A percentile compares a stretch with the other conserved stretches of the same genome.
These are phyloP conservation scores for Solioccasus polychromus DNA, from an alignment of 768 basidiomycete genomes.

Conservation along the genomic window DNA sequence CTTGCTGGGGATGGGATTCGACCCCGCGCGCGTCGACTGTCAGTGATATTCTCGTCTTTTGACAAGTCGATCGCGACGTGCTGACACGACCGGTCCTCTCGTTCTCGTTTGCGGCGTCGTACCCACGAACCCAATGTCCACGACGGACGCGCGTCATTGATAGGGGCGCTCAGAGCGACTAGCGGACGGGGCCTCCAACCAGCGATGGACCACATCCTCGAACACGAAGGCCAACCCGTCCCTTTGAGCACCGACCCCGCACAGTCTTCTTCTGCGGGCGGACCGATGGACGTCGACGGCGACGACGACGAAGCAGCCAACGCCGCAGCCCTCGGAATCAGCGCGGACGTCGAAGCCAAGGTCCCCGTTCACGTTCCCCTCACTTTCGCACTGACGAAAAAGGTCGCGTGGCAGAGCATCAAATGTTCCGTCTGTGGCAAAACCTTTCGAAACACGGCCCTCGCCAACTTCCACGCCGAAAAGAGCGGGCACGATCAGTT, in stretches of 20 bases:
- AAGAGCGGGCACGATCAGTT: conserved; percentile 95
- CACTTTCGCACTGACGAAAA: neutral
- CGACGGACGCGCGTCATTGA: neutral
- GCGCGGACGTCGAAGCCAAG: conserved; percentile 59
- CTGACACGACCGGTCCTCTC: no score
- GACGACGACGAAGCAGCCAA: conserved; percentile 70
- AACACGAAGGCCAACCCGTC: conserved; percentile 72
- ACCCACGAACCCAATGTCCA: neutral
- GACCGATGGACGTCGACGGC: conserved; percentile 39
- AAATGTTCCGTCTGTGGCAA: conserved; percentile 84
- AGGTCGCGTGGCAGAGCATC: conserved; percentile 55
- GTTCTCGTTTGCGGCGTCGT: neutral
- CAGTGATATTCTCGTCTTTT: conserved; percentile 25
- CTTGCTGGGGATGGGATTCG: conserved; percentile 85
- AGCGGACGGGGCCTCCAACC: conserved; percentile 82
- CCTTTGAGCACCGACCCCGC: conserved; percentile 55
- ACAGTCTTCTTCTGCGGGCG: conserved; percentile 25
- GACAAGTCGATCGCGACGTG: no score
- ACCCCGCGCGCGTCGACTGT: conserved; percentile 83
- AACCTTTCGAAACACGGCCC: conserved; percentile 78
- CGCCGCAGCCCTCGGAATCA: conserved; percentile 51
- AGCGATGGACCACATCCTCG: conserved; percentile 86
- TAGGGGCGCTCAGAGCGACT: conserved; percentile 90
- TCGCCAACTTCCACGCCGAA: conserved; percentile 92
- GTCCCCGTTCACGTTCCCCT: conserved; percentile 29